Percentiles rank a stretch among this genome's conserved stretches.
Conservation (phyloP, 2,329 filamentous ascomycete species). For the Botryotinia convoluta region DNA sequence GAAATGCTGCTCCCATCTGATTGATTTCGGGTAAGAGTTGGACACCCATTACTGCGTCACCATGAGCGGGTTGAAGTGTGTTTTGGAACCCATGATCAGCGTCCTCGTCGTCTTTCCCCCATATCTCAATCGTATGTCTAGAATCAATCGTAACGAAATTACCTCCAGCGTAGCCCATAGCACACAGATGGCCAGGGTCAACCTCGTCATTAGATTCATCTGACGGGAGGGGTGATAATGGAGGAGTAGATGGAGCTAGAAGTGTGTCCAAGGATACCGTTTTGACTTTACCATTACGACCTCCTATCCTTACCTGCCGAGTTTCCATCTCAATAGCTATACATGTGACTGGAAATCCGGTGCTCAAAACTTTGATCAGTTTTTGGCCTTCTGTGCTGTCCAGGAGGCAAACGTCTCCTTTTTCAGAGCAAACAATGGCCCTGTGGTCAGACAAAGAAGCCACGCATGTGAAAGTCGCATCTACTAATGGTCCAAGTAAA, state of each 20-base stretch:
- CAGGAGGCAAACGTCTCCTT: slow-evolving; percentile 86
- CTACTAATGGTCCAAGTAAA: slow-evolving; percentile 75
- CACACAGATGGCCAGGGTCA: slow-evolving; percentile 50
- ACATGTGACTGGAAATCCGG: slow-evolving; percentile 57
- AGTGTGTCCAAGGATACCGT: slow-evolving; percentile 50
- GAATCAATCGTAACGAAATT: slow-evolving; percentile 74
- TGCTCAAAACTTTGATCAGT: slow-evolving; percentile 62
- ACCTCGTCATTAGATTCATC: slow-evolving; percentile 23
- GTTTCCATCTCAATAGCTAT: slow-evolving; percentile 40
- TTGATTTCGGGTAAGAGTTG: slow-evolving; percentile 61
- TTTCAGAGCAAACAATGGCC: slow-evolving; percentile 81
- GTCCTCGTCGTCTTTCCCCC: slow-evolving; percentile 34
- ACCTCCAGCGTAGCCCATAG: slow-evolving; percentile 65
- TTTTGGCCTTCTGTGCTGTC: slow-evolving; percentile 71
- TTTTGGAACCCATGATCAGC: slow-evolving; percentile 43
- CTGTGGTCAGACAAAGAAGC: slow-evolving; percentile 68
- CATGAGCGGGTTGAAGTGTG: slow-evolving; percentile 57
- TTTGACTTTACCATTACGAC: slow-evolving; percentile 44
- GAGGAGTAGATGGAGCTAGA: slow-evolving; percentile 34
- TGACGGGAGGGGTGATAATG: slow-evolving; percentile 34
- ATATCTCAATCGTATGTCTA: slow-evolving; percentile 69
- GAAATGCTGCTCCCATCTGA: slow-evolving; percentile 65
- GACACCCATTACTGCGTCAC: slow-evolving; percentile 70
- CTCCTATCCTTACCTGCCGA: slow-evolving; percentile 40
- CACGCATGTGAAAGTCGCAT: slow-evolving; percentile 80